Percentiles rank a stretch among this genome's conserved stretches.
Evolutionary conservation across 2,329 filamentous ascomycete species (phyloP).

Genomic region (Macrophomina pseudophaseolina): DNA sequence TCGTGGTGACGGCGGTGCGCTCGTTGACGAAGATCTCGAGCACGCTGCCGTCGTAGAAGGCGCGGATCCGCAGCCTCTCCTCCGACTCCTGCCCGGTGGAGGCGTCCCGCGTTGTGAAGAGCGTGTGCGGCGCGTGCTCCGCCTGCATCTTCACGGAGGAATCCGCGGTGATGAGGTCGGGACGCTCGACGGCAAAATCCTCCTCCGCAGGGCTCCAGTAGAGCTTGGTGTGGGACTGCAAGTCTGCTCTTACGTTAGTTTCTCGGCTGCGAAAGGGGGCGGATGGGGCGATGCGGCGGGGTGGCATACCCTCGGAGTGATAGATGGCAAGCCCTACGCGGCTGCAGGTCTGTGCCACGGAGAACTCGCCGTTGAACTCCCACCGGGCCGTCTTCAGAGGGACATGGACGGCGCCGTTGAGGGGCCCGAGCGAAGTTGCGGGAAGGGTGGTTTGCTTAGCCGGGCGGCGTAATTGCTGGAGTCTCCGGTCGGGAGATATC

Average conservation of each 20-base stretch:
- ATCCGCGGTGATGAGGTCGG: slow-evolving; percentile 38
- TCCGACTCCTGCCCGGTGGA: slow-evolving; percentile 33
- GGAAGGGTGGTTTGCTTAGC: slow-evolving; percentile 33
- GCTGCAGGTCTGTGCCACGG: slow-evolving; percentile 30
- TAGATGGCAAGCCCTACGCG: slow-evolving; percentile 33
- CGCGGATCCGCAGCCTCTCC: slow-evolving; percentile 44
- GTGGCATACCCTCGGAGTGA: slow-evolving; percentile 32
- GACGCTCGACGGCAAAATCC: slow-evolving; percentile 48
- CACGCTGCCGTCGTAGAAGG: slow-evolving; percentile 47
- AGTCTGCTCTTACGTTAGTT: slow-evolving; percentile 31
- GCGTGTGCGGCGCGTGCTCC: slow-evolving; percentile 50
- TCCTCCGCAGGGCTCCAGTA: slow-evolving; percentile 47
- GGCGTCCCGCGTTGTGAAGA: slow-evolving; percentile 44
- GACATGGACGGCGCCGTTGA: not conserved
- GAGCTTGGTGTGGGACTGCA: slow-evolving; percentile 43
- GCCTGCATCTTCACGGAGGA: slow-evolving; percentile 39
- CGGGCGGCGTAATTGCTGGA: slow-evolving; percentile 32
- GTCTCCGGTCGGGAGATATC: slow-evolving; percentile 11
- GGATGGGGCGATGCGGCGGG: not conserved
- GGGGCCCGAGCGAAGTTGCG: not conserved
- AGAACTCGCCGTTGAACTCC: slow-evolving; percentile 34
- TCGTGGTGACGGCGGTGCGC: slow-evolving; percentile 28
- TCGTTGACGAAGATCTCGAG: slow-evolving; percentile 49
- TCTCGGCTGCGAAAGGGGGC: not conserved
- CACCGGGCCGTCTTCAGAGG: slow-evolving; percentile 29